Percentiles rank a stretch among this genome's conserved stretches.
These are phyloP conservation scores for Botrytis fabae DNA, from an alignment of 2,329 filamentous ascomycete species.

Conservation along the genomic window DNA sequence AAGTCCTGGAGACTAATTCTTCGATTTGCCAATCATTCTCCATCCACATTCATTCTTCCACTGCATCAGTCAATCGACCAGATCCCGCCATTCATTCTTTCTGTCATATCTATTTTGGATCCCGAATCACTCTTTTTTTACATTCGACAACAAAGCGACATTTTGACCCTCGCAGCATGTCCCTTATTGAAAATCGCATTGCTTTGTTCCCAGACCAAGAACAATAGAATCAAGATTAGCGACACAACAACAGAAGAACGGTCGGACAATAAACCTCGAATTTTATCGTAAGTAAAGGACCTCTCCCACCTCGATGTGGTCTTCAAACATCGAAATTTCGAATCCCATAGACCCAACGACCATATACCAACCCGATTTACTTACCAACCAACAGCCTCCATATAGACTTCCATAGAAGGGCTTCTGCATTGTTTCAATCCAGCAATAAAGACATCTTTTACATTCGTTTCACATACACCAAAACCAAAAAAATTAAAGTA, in stretches of 20 bases:
- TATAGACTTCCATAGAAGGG: not conserved
- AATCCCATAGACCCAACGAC: slow-evolving; percentile 22
- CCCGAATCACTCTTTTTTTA: slow-evolving; percentile 20
- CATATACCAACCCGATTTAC: slow-evolving; percentile 1
- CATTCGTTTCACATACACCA: slow-evolving; percentile 10
- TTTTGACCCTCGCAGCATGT: slow-evolving; percentile 1
- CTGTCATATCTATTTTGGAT: slow-evolving; percentile 6
- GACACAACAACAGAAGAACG: not conserved
- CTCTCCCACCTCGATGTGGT: not conserved
- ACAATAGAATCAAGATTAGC: slow-evolving; percentile 13
- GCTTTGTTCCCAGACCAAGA: slow-evolving; percentile 16
- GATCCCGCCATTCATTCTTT: not conserved
- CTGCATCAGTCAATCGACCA: no score
- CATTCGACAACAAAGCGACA: not conserved
- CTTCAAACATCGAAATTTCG: not conserved
- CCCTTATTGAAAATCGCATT: not conserved
- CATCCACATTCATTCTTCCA: slow-evolving; percentile 14
- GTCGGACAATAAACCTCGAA: not conserved
- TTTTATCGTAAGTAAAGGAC: slow-evolving; percentile 16
- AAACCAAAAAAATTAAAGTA: not conserved
- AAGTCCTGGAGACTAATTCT: slow-evolving; percentile 16
- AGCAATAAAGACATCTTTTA: not conserved
- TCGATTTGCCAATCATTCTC: not conserved
- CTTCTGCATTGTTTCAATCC: not conserved
- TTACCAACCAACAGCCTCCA: slow-evolving; percentile 16